phyloP scores from a whole-genome alignment of 2,329 filamentous ascomycete species.

The Cercospora janseana region DNA sequence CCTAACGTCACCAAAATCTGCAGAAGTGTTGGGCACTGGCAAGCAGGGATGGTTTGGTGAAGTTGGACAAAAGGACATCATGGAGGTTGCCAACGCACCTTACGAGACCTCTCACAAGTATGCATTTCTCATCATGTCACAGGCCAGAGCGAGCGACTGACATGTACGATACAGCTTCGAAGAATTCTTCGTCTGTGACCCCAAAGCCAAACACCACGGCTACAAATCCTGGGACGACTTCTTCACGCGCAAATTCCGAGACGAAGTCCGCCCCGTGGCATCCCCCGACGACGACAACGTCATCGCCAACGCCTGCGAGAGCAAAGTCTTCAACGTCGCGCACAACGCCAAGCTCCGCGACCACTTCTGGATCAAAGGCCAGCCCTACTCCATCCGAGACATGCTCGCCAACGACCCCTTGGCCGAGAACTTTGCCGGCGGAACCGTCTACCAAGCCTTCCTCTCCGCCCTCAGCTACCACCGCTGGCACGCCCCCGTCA shows the following conservation, averaged over 20 bases:
- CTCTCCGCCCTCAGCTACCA: constrained; percentile 67
- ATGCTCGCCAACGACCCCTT: constrained; percentile 55
- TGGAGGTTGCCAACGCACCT: constrained; percentile 35
- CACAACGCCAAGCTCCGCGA: constrained; percentile 56
- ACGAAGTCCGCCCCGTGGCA: constrained; percentile 59
- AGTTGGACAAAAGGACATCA: constrained; percentile 41
- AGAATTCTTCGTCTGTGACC: constrained; percentile 61
- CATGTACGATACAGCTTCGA: constrained; percentile 38
- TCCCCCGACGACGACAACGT: constrained; percentile 54
- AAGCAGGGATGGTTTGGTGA: constrained; percentile 44
- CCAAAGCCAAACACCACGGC: constrained; percentile 54
- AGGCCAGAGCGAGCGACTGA: neutral
- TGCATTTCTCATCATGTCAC: neutral
- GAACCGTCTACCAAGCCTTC: constrained; percentile 70
- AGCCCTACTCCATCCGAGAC: constrained; percentile 58
- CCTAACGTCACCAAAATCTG: constrained; percentile 37
- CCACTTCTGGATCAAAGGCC: constrained; percentile 66
- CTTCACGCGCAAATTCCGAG: constrained; percentile 60
- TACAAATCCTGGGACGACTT: constrained; percentile 70
- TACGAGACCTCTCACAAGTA: constrained; percentile 27
- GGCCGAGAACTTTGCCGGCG: constrained; percentile 57
- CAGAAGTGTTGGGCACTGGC: constrained; percentile 40
- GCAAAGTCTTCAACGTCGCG: constrained; percentile 55
- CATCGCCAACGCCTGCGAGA: constrained; percentile 66
- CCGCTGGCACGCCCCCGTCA: constrained; percentile 69